Percentiles rank a stretch among this genome's conserved stretches.
Evolutionary conservation across 306 rosid species (phyloP).

Genomic region (Cicer judaicum): DNA sequence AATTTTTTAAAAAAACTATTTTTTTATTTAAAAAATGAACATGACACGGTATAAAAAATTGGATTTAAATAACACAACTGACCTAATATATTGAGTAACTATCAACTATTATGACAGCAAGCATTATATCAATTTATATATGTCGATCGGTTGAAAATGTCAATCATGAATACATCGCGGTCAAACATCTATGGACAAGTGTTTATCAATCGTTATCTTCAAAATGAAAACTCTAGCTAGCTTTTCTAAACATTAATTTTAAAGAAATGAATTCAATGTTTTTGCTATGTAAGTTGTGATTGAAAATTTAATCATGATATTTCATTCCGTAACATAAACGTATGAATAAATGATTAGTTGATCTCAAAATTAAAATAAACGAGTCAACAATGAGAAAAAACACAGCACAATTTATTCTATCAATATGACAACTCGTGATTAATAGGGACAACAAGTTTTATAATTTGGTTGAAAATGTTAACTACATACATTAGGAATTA

Average conservation of each 20-base stretch:
- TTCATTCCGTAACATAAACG: neutral
- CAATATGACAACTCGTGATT: conserved; percentile 29
- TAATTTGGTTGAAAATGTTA: conserved; percentile 25
- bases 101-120: too few species aligned
- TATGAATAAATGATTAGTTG: conserved; percentile 22
- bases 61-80: too few species aligned
- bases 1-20: too few species aligned
- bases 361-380: neutral
- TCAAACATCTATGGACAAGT: neutral
- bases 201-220: neutral
- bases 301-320: neutral
- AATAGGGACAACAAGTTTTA: neutral
- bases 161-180: too few species aligned
- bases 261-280: neutral
- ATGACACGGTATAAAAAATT: too few species aligned
- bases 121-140: too few species aligned
- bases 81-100: too few species aligned
- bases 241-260: neutral
- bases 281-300: neutral
- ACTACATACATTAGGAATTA: neutral
- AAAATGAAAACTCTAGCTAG: neutral
- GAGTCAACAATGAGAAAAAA: conserved; percentile 5
- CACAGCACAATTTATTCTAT: neutral
- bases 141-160: too few species aligned
- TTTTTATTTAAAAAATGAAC: too few species aligned